Evolutionary conservation across 2,329 filamentous ascomycete genomes (phyloP).

Genomic region (Pyricularia pennisetigena): DNA sequence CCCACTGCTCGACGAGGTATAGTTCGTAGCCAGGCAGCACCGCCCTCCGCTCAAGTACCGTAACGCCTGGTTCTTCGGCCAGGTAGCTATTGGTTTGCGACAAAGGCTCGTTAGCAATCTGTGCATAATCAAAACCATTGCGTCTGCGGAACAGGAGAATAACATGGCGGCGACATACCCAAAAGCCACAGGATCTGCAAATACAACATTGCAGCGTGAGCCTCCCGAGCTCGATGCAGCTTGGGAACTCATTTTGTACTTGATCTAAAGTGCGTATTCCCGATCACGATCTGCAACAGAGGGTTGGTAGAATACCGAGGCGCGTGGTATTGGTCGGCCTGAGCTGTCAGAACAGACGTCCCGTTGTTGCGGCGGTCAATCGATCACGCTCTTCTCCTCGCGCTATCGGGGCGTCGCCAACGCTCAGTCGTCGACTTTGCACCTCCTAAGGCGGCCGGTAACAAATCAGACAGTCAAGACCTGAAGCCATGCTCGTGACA

Average conservation of each 20-base stretch:
- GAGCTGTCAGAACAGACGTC: neutral
- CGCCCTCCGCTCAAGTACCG: constrained; percentile 61
- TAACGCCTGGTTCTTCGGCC: constrained; percentile 71
- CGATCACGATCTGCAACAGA: neutral
- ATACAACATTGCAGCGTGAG: constrained; percentile 37
- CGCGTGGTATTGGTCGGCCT: neutral
- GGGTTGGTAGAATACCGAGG: neutral
- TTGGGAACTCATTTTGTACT: neutral
- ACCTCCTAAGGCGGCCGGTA: neutral
- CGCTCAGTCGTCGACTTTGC: neutral
- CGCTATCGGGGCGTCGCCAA: neutral
- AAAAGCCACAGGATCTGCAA: constrained; percentile 49
- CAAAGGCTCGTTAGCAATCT: neutral
- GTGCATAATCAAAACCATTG: neutral
- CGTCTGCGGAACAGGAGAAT: neutral
- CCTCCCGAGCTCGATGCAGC: neutral
- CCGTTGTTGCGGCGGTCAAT: neutral
- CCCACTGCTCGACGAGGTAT: constrained; percentile 96
- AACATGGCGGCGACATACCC: constrained; percentile 26
- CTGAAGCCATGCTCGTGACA: neutral
- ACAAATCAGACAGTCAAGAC: neutral
- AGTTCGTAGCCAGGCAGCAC: constrained; percentile 77
- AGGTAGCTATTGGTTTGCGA: constrained; percentile 48
- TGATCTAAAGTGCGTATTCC: neutral
- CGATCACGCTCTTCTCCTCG: neutral